Evolutionary conservation across 179 eudicot species (phyloP).

Genomic region (Actinidia polygama): DNA sequence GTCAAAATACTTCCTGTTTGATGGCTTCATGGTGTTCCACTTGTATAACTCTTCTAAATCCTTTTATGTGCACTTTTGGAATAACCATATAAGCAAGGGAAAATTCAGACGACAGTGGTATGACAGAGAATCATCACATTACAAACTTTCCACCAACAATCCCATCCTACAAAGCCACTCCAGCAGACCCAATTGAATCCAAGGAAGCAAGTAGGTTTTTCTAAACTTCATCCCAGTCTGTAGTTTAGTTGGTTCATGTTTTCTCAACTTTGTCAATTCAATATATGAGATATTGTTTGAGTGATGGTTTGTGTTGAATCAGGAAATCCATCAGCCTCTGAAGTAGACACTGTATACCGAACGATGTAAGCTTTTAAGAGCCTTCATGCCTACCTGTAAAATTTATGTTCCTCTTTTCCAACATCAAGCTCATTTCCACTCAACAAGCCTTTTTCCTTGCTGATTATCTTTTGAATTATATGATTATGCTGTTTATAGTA

Average conservation of each 20-base stretch:
- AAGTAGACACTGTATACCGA: constrained; percentile 30
- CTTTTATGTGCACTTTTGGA: constrained; percentile 10
- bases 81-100: constrained; percentile 25
- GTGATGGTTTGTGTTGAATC: constrained; percentile 36
- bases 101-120: constrained; percentile 30
- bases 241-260: constrained; percentile 2
- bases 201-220: constrained; percentile 47
- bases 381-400: not conserved
- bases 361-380: constrained; percentile 39
- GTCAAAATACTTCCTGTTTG: not conserved
- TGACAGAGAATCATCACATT: constrained; percentile 26
- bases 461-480: not conserved
- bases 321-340: constrained; percentile 48
- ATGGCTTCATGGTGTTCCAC: not conserved
- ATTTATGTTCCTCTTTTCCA: not conserved
- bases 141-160: constrained; percentile 35
- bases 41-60: not conserved
- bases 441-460: not conserved
- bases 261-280: not conserved
- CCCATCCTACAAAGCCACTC: constrained; percentile 34
- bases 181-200: constrained; percentile 34
- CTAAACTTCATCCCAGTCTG: constrained; percentile 10
- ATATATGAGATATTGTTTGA: not conserved
- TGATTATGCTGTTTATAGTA: not conserved
- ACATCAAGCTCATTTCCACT: not conserved